Percentiles rank a stretch among this genome's conserved stretches.
These are phyloP conservation scores for Serendipita sp. DNA, from an alignment of 768 basidiomycete species.

Conservation along the genomic window DNA sequence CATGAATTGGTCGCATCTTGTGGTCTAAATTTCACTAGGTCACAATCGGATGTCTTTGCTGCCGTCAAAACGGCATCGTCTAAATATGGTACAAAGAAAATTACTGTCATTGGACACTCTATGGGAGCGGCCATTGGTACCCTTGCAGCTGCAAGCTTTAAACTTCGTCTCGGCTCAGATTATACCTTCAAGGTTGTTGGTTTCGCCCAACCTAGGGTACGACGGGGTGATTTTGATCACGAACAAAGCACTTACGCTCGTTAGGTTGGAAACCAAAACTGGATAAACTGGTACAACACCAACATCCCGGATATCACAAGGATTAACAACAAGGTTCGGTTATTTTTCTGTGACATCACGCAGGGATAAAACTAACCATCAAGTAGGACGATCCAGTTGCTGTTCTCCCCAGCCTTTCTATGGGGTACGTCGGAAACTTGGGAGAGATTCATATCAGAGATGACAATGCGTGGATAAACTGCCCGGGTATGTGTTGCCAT, in stretches of 20 bases:
- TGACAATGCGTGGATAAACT: slow-evolving; percentile 33
- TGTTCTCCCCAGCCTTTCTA: slow-evolving; percentile 13
- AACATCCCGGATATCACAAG: slow-evolving; percentile 6
- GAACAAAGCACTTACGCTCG: background rate
- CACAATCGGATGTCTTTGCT: slow-evolving; percentile 24
- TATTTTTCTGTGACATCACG: too few species aligned
- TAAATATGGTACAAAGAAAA: slow-evolving; percentile 17
- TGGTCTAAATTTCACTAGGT: slow-evolving; percentile 16
- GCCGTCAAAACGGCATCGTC: slow-evolving; percentile 25
- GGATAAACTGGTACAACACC: slow-evolving; percentile 6
- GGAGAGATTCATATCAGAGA: slow-evolving; percentile 21
- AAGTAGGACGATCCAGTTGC: slow-evolving; percentile 13
- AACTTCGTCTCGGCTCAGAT: background rate
- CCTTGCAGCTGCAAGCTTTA: background rate
- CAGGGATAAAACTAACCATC: background rate
- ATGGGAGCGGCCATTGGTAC: slow-evolving; percentile 1
- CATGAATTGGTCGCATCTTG: background rate
- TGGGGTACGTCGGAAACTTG: slow-evolving; percentile 20
- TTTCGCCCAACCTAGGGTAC: background rate
- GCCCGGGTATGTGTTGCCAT: slow-evolving; percentile 26
- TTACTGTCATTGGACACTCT: slow-evolving; percentile 7
- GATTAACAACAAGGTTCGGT: slow-evolving; percentile 6
- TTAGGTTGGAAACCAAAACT: slow-evolving; percentile 5
- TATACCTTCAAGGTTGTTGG: background rate
- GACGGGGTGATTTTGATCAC: background rate